Conservation (phyloP, 768 basidiomycete species). For the Scleroderma bovista region DNA sequence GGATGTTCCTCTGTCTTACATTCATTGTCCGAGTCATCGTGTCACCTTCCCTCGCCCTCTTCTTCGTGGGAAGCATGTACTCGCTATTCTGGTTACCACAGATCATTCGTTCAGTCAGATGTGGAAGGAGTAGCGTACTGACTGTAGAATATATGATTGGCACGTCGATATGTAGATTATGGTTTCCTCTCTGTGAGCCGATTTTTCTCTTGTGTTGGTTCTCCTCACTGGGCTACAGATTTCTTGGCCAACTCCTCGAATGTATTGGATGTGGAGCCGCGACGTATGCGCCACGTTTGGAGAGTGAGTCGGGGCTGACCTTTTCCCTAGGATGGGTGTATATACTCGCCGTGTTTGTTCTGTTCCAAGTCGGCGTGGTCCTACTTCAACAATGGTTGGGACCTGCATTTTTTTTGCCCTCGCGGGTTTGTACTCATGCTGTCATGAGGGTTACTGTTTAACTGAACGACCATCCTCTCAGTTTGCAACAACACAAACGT, state of each 20-base stretch:
- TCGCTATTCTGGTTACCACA: slow-evolving; percentile 83
- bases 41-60: slow-evolving; percentile 57
- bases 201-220: not conserved
- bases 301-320: not conserved
- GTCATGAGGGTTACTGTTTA: not conserved
- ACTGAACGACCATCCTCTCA: slow-evolving; percentile 19
- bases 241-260: slow-evolving; percentile 81
- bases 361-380: slow-evolving; percentile 56
- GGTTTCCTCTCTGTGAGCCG: slow-evolving; percentile 67
- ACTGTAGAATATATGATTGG: slow-evolving; percentile 70
- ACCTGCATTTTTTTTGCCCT: slow-evolving; percentile 80
- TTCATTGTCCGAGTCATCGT: slow-evolving; percentile 71
- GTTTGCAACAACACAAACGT: slow-evolving; percentile 56
- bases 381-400: slow-evolving; percentile 72
- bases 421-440: slow-evolving; percentile 40
- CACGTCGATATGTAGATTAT: slow-evolving; percentile 65
- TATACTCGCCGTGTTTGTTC: slow-evolving; percentile 51
- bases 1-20: slow-evolving; percentile 62
- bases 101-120: slow-evolving; percentile 68
- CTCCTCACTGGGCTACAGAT: slow-evolving; percentile 42
- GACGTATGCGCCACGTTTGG: slow-evolving; percentile 42
- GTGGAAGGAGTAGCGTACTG: slow-evolving; percentile 67
- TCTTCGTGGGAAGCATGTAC: slow-evolving; percentile 66
- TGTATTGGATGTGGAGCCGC: slow-evolving; percentile 74
- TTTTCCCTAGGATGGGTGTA: slow-evolving; percentile 56